Conservation (phyloP, 2,329 filamentous ascomycete genomes). For the Fusarium cyanostomum region DNA sequence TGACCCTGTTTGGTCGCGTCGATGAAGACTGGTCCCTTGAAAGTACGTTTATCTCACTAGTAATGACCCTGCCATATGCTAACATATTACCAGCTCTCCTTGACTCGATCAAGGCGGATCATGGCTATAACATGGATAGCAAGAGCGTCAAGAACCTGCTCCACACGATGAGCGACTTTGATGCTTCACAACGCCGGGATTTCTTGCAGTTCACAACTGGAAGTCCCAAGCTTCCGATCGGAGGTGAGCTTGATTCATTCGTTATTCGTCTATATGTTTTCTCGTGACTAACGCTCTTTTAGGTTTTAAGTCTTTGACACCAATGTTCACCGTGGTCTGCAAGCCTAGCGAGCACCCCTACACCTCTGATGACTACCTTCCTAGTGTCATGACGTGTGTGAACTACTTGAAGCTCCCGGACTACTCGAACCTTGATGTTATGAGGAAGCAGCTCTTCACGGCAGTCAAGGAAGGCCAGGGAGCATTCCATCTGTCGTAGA, state of each 20-base stretch:
- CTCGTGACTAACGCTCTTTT: conserved; percentile 45
- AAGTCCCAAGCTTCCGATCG: conserved; percentile 97
- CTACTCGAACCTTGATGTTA: conserved; percentile 80
- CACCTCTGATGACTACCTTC: conserved; percentile 95
- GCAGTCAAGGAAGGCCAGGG: conserved; percentile 97
- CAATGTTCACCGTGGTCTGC: conserved; percentile 99
- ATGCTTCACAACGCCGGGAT: conserved; percentile 78
- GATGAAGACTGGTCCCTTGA: conserved; percentile 98
- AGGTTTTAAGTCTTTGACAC: conserved; percentile 97
- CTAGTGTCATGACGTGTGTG: conserved; percentile 99
- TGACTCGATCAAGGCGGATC: conserved; percentile 98
- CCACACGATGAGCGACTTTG: conserved; percentile 92
- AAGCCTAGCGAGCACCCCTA: conserved; percentile 97
- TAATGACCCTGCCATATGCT: not conserved
- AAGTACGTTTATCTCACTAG: conserved; percentile 68
- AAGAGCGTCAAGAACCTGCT: conserved; percentile 92
- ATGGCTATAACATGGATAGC: conserved; percentile 99
- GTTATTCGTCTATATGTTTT: conserved; percentile 9
- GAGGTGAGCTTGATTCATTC: conserved; percentile 70
- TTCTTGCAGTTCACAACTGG: conserved; percentile 98
- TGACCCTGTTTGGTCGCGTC: conserved; percentile 90
- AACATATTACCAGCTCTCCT: conserved; percentile 73
- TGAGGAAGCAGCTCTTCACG: conserved; percentile 80
- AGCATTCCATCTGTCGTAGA: conserved; percentile 91
- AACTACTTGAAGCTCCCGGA: conserved; percentile 99